phyloP scores from a whole-genome alignment of 768 basidiomycete genomes.

The Tulasnella sp. region DNA sequence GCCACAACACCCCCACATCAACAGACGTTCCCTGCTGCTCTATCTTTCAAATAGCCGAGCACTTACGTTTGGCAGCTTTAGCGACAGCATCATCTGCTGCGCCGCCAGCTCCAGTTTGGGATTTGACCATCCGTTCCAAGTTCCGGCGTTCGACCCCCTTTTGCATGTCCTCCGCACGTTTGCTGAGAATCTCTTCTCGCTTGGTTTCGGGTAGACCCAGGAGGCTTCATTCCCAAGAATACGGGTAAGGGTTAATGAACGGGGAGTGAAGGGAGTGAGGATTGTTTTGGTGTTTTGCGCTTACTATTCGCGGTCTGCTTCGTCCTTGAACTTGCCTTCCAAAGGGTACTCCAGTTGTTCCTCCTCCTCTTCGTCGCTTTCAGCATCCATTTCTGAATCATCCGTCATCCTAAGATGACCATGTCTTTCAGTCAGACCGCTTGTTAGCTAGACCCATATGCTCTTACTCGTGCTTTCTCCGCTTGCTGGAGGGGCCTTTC shows the following conservation, averaged over 20 bases:
- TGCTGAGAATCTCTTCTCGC: constrained; percentile 78
- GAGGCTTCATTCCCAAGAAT: constrained; percentile 49
- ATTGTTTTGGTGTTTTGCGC: constrained; percentile 33
- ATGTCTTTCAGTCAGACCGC: constrained; percentile 38
- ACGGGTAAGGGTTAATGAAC: background rate
- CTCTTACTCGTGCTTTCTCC: constrained; percentile 68
- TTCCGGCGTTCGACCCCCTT: constrained; percentile 64
- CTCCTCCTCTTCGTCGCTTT: constrained; percentile 58
- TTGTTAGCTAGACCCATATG: constrained; percentile 14
- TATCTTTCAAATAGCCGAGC: background rate
- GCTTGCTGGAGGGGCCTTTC: constrained; percentile 43
- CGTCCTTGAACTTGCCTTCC: constrained; percentile 87
- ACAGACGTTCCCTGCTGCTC: no score
- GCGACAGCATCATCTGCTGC: constrained; percentile 54
- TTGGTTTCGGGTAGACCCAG: constrained; percentile 79
- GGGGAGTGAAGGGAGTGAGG: background rate
- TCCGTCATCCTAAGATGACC: constrained; percentile 24
- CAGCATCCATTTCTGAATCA: constrained; percentile 46
- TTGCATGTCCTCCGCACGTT: constrained; percentile 76
- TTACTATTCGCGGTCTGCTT: constrained; percentile 76
- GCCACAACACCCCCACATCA: background rate
- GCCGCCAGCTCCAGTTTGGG: constrained; percentile 46
- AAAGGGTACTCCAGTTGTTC: constrained; percentile 74
- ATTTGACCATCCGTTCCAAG: constrained; percentile 68
- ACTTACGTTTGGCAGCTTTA: constrained; percentile 73